These are phyloP conservation scores for Solanum piurae DNA, from an alignment of 257 asterid genomes.

Conservation along the genomic window DNA sequence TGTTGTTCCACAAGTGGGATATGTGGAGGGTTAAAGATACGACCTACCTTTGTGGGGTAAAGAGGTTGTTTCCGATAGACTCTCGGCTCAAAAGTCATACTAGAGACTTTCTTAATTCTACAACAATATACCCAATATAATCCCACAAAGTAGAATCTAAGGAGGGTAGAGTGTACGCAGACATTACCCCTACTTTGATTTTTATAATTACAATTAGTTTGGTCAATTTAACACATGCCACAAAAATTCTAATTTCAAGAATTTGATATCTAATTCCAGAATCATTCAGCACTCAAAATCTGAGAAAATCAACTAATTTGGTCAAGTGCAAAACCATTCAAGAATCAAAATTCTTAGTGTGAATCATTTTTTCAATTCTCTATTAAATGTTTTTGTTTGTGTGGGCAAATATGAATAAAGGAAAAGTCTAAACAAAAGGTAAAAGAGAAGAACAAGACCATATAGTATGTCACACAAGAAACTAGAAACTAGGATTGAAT, in stretches of 20 bases:
- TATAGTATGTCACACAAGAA: neutral
- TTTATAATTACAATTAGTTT: neutral
- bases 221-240: neutral
- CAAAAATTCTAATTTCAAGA: neutral
- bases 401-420: neutral
- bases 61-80: neutral
- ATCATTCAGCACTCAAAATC: neutral
- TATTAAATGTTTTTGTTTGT: neutral
- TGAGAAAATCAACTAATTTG: neutral
- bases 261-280: neutral
- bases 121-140: neutral
- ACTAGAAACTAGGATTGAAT: neutral
- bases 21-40: neutral
- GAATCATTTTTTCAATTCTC: neutral
- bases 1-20: neutral
- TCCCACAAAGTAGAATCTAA: neutral
- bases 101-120: neutral
- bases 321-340: neutral
- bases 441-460: neutral
- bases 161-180: neutral
- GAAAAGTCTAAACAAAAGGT: neutral
- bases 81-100: neutral
- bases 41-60: neutral
- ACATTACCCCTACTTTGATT: neutral
- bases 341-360: neutral